Conservation (phyloP, 768 basidiomycete genomes). For the Pleurotus eryngii region DNA sequence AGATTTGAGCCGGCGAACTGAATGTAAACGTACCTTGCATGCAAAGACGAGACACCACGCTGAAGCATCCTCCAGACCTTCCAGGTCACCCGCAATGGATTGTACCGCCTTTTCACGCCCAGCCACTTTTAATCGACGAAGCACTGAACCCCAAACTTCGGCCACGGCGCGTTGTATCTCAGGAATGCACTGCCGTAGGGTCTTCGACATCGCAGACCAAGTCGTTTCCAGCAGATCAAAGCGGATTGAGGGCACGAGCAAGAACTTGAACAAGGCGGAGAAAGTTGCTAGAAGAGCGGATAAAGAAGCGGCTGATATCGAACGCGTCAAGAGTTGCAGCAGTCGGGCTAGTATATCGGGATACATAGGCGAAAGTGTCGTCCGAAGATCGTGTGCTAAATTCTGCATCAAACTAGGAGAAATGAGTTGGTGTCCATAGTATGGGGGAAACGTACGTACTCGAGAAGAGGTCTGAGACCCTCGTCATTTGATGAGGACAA, state of each 20-base stretch:
- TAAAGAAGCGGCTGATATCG: slow-evolving; percentile 58
- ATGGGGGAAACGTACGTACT: slow-evolving; percentile 47
- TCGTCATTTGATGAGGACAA: slow-evolving; percentile 66
- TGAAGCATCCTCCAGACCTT: slow-evolving; percentile 55
- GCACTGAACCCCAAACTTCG: slow-evolving; percentile 82
- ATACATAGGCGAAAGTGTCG: slow-evolving; percentile 66
- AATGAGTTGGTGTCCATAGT: background rate
- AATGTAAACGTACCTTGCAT: slow-evolving; percentile 56
- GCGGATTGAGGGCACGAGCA: slow-evolving; percentile 64
- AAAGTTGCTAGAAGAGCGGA: slow-evolving; percentile 67
- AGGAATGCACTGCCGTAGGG: slow-evolving; percentile 56
- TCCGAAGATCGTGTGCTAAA: slow-evolving; percentile 76
- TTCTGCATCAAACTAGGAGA: slow-evolving; percentile 68
- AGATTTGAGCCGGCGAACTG: slow-evolving; percentile 7
- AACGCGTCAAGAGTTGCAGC: slow-evolving; percentile 51
- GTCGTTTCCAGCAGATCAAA: slow-evolving; percentile 52
- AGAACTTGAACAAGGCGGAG: slow-evolving; percentile 65
- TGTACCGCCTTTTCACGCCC: slow-evolving; percentile 53
- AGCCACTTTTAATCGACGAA: slow-evolving; percentile 67
- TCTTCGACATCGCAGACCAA: slow-evolving; percentile 50
- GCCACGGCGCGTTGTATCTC: slow-evolving; percentile 77
- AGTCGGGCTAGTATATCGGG: slow-evolving; percentile 50
- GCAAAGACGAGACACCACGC: slow-evolving; percentile 77
- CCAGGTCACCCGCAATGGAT: slow-evolving; percentile 49
- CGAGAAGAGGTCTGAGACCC: slow-evolving; percentile 67